Percentiles rank a stretch among this genome's conserved stretches.
Evolutionary conservation across 1,139 yeast species (phyloP).

Genomic region (Pichia sp.): DNA sequence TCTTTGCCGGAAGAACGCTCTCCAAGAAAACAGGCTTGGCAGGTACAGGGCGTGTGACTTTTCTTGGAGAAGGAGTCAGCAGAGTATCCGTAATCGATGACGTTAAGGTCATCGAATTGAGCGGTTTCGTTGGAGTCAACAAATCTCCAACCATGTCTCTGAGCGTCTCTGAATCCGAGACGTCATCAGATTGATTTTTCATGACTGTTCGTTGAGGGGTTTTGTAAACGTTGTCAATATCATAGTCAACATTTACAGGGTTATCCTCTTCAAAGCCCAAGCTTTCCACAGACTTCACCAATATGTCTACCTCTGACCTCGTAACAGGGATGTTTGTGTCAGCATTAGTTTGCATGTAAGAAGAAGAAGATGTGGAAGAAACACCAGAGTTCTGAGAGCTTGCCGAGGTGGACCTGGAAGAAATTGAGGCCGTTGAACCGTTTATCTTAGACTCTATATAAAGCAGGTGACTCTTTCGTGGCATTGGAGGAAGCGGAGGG

Average conservation of each 20-base stretch:
- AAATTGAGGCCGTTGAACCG: not conserved
- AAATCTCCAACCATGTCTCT: slow-evolving; percentile 8
- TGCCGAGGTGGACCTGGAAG: slow-evolving; percentile 6
- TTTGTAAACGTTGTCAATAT: not conserved
- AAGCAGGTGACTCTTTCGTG: slow-evolving; percentile 14
- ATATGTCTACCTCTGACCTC: slow-evolving; percentile 13
- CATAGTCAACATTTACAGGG: not conserved
- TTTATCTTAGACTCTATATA: not conserved
- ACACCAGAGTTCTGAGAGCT: slow-evolving; percentile 6
- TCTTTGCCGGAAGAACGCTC: slow-evolving; percentile 3
- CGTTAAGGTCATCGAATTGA: not conserved
- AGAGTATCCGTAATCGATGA: slow-evolving; percentile 2
- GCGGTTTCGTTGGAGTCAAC: slow-evolving; percentile 15
- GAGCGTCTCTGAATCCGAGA: slow-evolving; percentile 3
- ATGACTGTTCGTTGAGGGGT: slow-evolving; percentile 1
- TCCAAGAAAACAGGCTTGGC: slow-evolving; percentile 9
- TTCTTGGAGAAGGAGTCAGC: not conserved
- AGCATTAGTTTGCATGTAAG: slow-evolving; percentile 3
- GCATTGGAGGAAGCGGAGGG: slow-evolving; percentile 17
- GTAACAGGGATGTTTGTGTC: slow-evolving; percentile 8
- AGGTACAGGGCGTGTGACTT: not conserved
- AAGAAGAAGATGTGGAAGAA: not conserved
- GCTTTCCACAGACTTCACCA: slow-evolving; percentile 14
- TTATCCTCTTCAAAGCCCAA: slow-evolving; percentile 12
- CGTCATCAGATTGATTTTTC: not conserved